Percentiles rank a stretch among this genome's conserved stretches.
Conservation (phyloP, 2,329 filamentous ascomycete species). For the Claviceps spartinae region DNA sequence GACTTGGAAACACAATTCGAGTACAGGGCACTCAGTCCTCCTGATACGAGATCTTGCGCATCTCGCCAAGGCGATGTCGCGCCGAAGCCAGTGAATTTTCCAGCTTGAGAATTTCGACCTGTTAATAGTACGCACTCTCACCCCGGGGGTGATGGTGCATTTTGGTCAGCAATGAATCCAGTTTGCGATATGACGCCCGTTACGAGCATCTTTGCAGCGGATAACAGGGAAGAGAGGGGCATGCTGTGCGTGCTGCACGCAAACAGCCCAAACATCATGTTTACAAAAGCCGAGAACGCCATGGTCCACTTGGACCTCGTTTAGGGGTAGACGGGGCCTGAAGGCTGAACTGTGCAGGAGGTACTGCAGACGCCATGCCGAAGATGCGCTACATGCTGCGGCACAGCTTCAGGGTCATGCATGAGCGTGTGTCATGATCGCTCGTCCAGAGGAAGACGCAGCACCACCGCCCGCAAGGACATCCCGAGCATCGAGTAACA, state of each 20-base stretch:
- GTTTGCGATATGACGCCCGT: background rate
- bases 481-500: background rate
- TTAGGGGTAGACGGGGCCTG: no score
- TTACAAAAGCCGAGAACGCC: background rate
- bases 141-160: background rate
- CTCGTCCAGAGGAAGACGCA: background rate
- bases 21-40: constrained; percentile 40
- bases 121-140: constrained; percentile 4
- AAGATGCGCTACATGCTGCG: no score
- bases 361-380: no score
- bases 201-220: background rate
- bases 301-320: background rate
- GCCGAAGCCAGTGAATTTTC: constrained; percentile 76
- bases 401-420: background rate
- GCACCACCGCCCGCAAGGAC: background rate
- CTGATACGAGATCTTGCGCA: constrained; percentile 93
- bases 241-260: background rate
- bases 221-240: background rate
- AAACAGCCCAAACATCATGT: background rate
- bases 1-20: background rate
- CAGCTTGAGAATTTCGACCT: constrained; percentile 95
- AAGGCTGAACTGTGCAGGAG: no score
- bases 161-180: constrained; percentile 4
- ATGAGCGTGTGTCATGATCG: background rate
- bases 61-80: constrained; percentile 77